Evolutionary conservation across 2,329 filamentous ascomycete species (phyloP).

Genomic region (Fusarium sp.): DNA sequence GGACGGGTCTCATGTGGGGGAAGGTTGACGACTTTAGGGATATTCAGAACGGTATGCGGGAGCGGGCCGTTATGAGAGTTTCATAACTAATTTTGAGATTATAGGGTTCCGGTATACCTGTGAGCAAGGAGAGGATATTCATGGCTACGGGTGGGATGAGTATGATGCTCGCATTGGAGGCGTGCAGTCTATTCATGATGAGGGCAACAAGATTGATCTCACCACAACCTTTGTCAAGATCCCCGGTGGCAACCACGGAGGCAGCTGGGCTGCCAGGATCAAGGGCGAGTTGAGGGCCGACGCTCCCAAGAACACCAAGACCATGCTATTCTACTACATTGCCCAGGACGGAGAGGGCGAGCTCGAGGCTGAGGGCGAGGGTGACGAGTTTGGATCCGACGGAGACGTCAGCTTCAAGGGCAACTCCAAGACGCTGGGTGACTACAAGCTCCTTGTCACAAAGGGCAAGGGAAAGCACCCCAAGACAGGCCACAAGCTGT

Average conservation of each 20-base stretch:
- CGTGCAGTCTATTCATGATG: slow-evolving; percentile 90
- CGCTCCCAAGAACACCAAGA: slow-evolving; percentile 75
- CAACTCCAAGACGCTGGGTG: slow-evolving; percentile 76
- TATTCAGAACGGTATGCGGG: slow-evolving; percentile 75
- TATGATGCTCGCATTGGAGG: slow-evolving; percentile 92
- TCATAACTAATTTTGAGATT: slow-evolving; percentile 4
- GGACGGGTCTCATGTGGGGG: slow-evolving; percentile 89
- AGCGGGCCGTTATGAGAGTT: not conserved
- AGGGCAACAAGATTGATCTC: slow-evolving; percentile 87
- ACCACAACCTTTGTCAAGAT: slow-evolving; percentile 95
- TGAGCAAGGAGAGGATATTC: slow-evolving; percentile 94
- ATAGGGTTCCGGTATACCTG: slow-evolving; percentile 91
- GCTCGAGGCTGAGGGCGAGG: slow-evolving; percentile 68
- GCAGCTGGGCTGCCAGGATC: slow-evolving; percentile 91
- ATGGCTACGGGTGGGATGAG: slow-evolving; percentile 97
- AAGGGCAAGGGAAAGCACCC: slow-evolving; percentile 73
- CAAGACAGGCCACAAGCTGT: slow-evolving; percentile 73
- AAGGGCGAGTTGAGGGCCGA: slow-evolving; percentile 82
- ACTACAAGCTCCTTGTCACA: slow-evolving; percentile 83
- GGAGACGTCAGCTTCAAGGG: slow-evolving; percentile 78
- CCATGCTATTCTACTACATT: slow-evolving; percentile 84
- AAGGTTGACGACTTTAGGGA: slow-evolving; percentile 82
- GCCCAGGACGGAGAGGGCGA: slow-evolving; percentile 79
- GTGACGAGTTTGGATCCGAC: slow-evolving; percentile 63
- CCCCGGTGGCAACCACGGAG: slow-evolving; percentile 84